Base-by-base conservation (phyloP, 352 stramenopile genomes). In the Thraustochytrium sp. region DNA sequence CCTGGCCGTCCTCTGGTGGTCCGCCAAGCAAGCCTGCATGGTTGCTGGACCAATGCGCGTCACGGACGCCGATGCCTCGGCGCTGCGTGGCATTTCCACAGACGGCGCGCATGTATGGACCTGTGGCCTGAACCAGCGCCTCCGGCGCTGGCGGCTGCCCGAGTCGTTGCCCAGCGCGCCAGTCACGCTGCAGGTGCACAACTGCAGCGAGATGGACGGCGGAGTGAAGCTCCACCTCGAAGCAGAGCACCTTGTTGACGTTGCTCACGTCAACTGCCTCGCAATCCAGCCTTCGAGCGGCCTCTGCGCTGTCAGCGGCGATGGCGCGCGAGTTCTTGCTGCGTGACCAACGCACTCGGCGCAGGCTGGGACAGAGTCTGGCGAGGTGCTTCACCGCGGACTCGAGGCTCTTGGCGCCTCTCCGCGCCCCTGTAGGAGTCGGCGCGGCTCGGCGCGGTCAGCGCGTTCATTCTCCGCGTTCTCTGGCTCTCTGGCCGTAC, bases 61-160 rank as follows among this genome's bases (percentile, higher is more conserved):
- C 34, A 11, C 13, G 9, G 40, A 64, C 23, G 68, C 68, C 26
- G 42, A 42, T 23, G 68, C 34, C 31, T 80, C 68, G 16, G 68
- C 68, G 26, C 68, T 80, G 5, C 68, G 68, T 26, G 68, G 68
- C 46, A 31, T 80, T 40, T 2, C 23, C 26, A 80, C 68, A 8
- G 46, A 80, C 26, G 68, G 68, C 13, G 29, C 4, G 3, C 49
- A 4, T 3, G 51, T 72, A 26, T 80, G 68, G 48, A 21, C 68
- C 3, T 80, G 48, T 31, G 68, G 68, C 3, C 51, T 80, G 8
- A 64, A 80, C 31, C 68, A 80, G 26, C 42, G 68, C 13, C 34
- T 80, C n/a, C 48, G 68, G 0, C 23, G 31, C 8, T 80, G 68
- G 68, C 62, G 62, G 26, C 23, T 75, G n/a, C n/a, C 16, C 21